A percentile compares a stretch with the other conserved stretches of the same genome.
phyloP scores from a whole-genome alignment of 345 rosid species.

The Leavenworthia alabamica region DNA sequence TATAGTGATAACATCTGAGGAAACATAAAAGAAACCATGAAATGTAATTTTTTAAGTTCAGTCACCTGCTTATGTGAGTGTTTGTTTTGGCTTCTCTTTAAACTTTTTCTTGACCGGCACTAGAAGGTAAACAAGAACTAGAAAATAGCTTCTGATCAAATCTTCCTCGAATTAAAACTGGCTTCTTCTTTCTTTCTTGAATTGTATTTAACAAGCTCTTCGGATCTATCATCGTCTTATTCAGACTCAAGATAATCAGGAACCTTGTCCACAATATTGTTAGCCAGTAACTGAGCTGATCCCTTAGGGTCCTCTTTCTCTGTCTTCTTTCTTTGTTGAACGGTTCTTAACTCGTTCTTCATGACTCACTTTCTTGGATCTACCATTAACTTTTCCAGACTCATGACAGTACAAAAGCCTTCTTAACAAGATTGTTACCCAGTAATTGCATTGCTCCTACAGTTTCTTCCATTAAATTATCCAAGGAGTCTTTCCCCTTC shows the following conservation, averaged over 20 bases:
- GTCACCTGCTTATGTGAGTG: too few species aligned
- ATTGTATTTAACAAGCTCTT: slow-evolving; percentile 33
- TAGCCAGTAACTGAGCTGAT: slow-evolving; percentile 21
- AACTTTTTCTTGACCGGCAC: too few species aligned
- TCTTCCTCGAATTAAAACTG: too few species aligned
- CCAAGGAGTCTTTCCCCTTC: slow-evolving; percentile 44
- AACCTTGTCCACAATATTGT: slow-evolving; percentile 28
- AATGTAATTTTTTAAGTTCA: too few species aligned
- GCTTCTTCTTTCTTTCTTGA: slow-evolving; percentile 32
- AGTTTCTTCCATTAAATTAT: slow-evolving; percentile 30
- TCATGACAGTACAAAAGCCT: slow-evolving; percentile 26
- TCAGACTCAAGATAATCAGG: slow-evolving; percentile 27
- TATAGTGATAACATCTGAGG: too few species aligned
- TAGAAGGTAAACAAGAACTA: too few species aligned
- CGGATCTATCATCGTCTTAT: slow-evolving; percentile 29
- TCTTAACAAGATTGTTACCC: slow-evolving; percentile 26
- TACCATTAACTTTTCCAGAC: slow-evolving; percentile 31
- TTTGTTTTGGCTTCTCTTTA: too few species aligned
- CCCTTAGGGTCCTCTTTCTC: slow-evolving; percentile 23
- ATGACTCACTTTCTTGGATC: background rate
- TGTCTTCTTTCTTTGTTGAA: slow-evolving; percentile 30
- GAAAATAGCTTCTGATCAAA: too few species aligned
- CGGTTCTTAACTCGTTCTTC: slow-evolving; percentile 36
- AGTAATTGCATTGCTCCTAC: slow-evolving; percentile 18
- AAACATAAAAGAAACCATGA: too few species aligned